A percentile compares a stretch with the other conserved stretches of the same genome.
Evolutionary conservation across 2,329 filamentous ascomycete species (phyloP).

Genomic region (Seiridium cupressi): DNA sequence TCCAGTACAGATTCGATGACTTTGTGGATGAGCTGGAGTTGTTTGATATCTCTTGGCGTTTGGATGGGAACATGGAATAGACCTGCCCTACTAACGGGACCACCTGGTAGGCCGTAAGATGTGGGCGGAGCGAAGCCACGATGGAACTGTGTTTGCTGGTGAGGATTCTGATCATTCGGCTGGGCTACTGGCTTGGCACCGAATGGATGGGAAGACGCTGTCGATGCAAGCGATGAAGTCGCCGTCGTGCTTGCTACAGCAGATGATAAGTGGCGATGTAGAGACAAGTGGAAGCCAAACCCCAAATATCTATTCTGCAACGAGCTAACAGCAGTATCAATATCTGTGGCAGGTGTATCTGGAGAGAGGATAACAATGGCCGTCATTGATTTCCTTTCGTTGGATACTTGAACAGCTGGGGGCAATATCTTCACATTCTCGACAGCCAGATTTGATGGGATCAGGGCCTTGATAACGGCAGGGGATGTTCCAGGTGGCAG

Average conservation of each 20-base stretch:
- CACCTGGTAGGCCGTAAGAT: conserved; percentile 55
- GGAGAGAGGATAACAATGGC: conserved; percentile 80
- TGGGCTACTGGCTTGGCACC: conserved; percentile 68
- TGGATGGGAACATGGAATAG: conserved; percentile 70
- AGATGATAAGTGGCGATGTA: conserved; percentile 82
- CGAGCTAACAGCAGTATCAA: conserved; percentile 74
- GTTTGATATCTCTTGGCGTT: conserved; percentile 73
- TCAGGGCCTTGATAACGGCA: conserved; percentile 56
- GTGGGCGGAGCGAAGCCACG: conserved; percentile 74
- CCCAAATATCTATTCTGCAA: conserved; percentile 84
- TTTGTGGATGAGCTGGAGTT: conserved; percentile 82
- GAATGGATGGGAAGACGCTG: conserved; percentile 65
- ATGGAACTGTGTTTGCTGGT: conserved; percentile 42
- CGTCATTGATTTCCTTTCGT: conserved; percentile 68
- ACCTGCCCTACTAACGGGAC: conserved; percentile 39
- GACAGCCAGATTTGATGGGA: conserved; percentile 60
- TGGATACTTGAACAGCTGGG: conserved; percentile 44
- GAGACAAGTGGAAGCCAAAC: conserved; percentile 75
- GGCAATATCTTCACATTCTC: conserved; percentile 73
- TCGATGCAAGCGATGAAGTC: conserved; percentile 34
- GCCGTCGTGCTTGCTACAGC: conserved; percentile 52
- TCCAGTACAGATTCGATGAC: conserved; percentile 77
- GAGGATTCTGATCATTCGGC: conserved; percentile 29
- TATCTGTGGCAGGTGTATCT: conserved; percentile 79
- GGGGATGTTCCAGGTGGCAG: conserved; percentile 61